Conservation (phyloP, 2,329 filamentous ascomycete genomes). For the Nothopassalora personata region DNA sequence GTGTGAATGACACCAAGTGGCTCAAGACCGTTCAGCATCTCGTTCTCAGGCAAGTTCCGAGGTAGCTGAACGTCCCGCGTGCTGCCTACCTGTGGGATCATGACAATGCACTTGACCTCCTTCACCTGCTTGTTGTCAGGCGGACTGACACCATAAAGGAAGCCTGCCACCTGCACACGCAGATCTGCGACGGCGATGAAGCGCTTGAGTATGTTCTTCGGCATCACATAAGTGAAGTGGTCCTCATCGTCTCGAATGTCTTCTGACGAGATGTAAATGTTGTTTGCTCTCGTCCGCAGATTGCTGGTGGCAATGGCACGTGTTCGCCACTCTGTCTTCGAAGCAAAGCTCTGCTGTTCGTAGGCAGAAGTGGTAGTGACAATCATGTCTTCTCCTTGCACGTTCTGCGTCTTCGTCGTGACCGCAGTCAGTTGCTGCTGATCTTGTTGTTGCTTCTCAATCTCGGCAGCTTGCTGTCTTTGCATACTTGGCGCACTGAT, state of each 20-base stretch:
- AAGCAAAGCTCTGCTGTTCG: slow-evolving; percentile 94
- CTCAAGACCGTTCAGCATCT: slow-evolving; percentile 80
- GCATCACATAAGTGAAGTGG: slow-evolving; percentile 92
- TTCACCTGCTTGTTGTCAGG: slow-evolving; percentile 95
- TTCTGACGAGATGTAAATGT: slow-evolving; percentile 96
- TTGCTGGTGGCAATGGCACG: slow-evolving; percentile 95
- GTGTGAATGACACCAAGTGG: slow-evolving; percentile 94
- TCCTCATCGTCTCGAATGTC: slow-evolving; percentile 88
- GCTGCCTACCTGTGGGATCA: slow-evolving; percentile 94
- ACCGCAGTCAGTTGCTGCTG: slow-evolving; percentile 94
- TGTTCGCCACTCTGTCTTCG: slow-evolving; percentile 98
- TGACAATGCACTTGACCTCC: slow-evolving; percentile 92
- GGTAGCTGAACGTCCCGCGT: slow-evolving; percentile 88
- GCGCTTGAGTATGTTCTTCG: slow-evolving; percentile 95
- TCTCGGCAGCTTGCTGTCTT: slow-evolving; percentile 94
- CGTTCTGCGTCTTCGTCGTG: slow-evolving; percentile 96
- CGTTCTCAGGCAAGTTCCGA: slow-evolving; percentile 83
- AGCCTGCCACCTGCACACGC: slow-evolving; percentile 91
- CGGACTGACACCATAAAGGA: slow-evolving; percentile 87
- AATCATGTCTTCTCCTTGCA: slow-evolving; percentile 94
- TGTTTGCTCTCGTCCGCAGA: slow-evolving; percentile 86
- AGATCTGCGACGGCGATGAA: slow-evolving; percentile 98
- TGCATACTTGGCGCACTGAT: slow-evolving; percentile 97
- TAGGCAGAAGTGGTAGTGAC: slow-evolving; percentile 97
- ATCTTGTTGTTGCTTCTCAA: slow-evolving; percentile 97